phyloP scores from a whole-genome alignment of 2,329 filamentous ascomycete species.

The Phyllosticta citriasiana region DNA sequence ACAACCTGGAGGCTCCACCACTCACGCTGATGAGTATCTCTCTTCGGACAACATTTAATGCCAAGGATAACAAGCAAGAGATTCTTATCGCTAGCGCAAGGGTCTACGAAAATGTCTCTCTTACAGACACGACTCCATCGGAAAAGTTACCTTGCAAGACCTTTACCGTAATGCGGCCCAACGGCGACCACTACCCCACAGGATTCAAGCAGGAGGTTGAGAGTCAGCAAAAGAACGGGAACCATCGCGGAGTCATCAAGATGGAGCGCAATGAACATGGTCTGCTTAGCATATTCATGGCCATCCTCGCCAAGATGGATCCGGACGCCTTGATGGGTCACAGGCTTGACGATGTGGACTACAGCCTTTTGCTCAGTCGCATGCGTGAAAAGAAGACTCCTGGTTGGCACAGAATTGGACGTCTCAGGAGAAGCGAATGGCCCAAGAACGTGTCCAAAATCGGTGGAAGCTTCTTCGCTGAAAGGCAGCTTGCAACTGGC shows the following conservation, averaged over 20 bases:
- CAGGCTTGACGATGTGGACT: slow-evolving; percentile 94
- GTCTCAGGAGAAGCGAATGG: slow-evolving; percentile 76
- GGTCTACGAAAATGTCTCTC: slow-evolving; percentile 80
- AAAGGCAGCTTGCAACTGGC: slow-evolving; percentile 80
- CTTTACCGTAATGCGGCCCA: slow-evolving; percentile 83
- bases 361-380: slow-evolving; percentile 78
- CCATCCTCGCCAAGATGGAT: slow-evolving; percentile 76
- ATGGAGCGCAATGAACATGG: slow-evolving; percentile 76
- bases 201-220: slow-evolving; percentile 74
- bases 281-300: slow-evolving; percentile 79
- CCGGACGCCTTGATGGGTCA: slow-evolving; percentile 92
- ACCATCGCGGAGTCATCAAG: slow-evolving; percentile 67
- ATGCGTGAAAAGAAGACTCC: slow-evolving; percentile 84
- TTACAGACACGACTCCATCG: slow-evolving; percentile 78
- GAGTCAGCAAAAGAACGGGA: slow-evolving; percentile 18
- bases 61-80: slow-evolving; percentile 92
- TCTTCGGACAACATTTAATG: slow-evolving; percentile 78
- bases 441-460: slow-evolving; percentile 76
- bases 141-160: slow-evolving; percentile 83
- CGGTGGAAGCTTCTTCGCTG: slow-evolving; percentile 83
- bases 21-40: slow-evolving; percentile 94
- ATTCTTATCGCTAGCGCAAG: slow-evolving; percentile 84
- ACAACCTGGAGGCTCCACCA: slow-evolving; percentile 73
- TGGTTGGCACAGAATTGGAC: slow-evolving; percentile 87
- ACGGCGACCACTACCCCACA: slow-evolving; percentile 64